A percentile compares a stretch with the other conserved stretches of the same genome.
Conservation (phyloP, 2,329 filamentous ascomycete genomes). For the Diaporthe sp. region DNA sequence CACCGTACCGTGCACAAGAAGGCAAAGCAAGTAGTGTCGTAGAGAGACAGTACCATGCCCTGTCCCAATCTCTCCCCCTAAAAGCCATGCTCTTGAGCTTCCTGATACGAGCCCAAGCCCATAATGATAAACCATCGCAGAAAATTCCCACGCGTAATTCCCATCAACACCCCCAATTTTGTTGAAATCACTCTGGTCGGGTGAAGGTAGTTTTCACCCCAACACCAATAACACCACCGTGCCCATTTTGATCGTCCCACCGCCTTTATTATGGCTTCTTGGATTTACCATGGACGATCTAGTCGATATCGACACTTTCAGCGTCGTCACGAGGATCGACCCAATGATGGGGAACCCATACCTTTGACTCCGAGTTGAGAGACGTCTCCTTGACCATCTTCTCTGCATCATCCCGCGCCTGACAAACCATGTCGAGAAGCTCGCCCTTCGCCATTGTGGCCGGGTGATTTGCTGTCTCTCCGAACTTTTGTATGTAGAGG, state of each 20-base stretch:
- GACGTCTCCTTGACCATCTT: neutral
- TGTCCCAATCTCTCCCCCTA: neutral
- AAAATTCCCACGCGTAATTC: neutral
- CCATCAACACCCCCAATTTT: neutral
- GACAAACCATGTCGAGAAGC: conserved; percentile 21
- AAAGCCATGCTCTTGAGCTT: neutral
- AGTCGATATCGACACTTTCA: neutral
- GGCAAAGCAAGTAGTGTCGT: neutral
- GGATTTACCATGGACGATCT: neutral
- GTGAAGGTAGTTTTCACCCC: neutral
- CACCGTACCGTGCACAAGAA: neutral
- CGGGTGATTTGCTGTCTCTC: neutral
- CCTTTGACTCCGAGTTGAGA: neutral
- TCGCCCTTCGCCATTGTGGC: neutral
- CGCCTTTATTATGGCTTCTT: neutral
- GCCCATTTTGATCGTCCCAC: too few species aligned
- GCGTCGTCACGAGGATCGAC: neutral
- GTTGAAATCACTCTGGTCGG: neutral
- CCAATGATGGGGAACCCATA: conserved; percentile 4
- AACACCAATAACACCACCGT: neutral
- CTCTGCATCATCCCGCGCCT: conserved; percentile 33
- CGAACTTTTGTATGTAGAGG: conserved; percentile 16
- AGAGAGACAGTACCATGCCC: neutral
- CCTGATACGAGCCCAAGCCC: neutral
- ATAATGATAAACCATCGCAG: neutral